A percentile compares a stretch with the other conserved stretches of the same genome.
Evolutionary conservation across 1,284 basidiomycete genomes (phyloP).

Genomic region (Chalciporus sp.): DNA sequence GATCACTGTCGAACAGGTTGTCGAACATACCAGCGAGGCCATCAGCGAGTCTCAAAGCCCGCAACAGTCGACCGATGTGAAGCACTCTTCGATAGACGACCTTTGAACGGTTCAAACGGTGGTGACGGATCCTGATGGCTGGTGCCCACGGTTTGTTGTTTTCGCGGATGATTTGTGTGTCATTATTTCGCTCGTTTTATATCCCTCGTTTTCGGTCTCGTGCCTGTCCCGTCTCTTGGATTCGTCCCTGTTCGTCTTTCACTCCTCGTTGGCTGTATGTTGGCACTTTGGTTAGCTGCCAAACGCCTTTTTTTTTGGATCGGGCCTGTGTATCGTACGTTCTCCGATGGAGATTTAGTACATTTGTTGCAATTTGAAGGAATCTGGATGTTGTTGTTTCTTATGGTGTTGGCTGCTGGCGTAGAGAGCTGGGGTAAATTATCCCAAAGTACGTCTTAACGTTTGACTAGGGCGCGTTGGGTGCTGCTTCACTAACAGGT

Average conservation of each 20-base stretch:
- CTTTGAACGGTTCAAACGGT: background rate
- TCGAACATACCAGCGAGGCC: constrained; percentile 20
- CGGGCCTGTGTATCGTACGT: no score
- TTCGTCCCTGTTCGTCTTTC: background rate
- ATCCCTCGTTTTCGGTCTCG: background rate
- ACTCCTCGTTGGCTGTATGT: no score
- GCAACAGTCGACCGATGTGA: constrained; percentile 1
- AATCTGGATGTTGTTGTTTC: no score
- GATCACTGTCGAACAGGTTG: constrained; percentile 32
- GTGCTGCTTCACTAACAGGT: no score
- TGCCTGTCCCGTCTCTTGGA: background rate
- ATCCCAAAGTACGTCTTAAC: no score
- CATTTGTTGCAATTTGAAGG: no score
- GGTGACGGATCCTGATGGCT: background rate
- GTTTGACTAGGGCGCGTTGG: no score
- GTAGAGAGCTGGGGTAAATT: no score
- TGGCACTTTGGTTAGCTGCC: no score
- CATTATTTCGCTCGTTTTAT: background rate
- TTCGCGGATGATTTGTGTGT: background rate
- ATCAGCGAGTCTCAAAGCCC: background rate
- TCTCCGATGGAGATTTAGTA: no score
- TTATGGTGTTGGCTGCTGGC: no score
- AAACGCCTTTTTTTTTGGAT: no score
- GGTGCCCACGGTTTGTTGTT: background rate
- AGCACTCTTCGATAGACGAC: background rate